Base-by-base conservation (phyloP, 495 filamentous ascomycete genomes). In the Xylaria nigripes region DNA sequence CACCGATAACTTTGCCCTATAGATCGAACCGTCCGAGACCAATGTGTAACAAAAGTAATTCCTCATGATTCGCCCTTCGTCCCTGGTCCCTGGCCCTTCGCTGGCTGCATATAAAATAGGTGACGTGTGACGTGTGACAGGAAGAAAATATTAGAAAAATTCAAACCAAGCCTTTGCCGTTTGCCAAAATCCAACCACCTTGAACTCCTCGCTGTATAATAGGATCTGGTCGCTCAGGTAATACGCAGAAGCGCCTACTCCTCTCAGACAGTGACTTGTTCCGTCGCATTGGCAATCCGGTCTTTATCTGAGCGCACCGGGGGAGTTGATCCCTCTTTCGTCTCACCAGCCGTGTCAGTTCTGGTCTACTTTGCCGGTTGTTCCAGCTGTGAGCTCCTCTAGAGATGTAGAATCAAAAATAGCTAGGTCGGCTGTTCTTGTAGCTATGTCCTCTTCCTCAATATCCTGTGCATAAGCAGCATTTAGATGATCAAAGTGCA, bases 401-500 rank as follows among this genome's bases (percentile, higher is more conserved):
- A 30, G 51, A 21, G 44, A 32, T 30, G 32, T 22, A 1, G 27
- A 32, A 18, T 41, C 44, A 29, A 43, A 42, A 29, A 13, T n/a
- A 32, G 9, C 19, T 10, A 29, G 2, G 23, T 15, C 7, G 30
- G 55, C 50, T 44, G 63, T 51, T 61, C 45, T 51, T 54, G 61
- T 64, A 34, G 54, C n/a, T 22, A 52, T 54, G 29, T 61, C 53
- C 21, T 9, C 34, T 46, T 60, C 30, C 51, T 53, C 25, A 8
- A 54, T 60, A 56, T 64, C 52, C 47, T 61, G 22, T 54, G 48
- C 55, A 50, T 58, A 51, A 18, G 23, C 21, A 4, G 42, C 18
- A 46, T n/a, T 27, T 45, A 40, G 19, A 21, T 29, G 12, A 19
- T 30, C 34, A 21, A 42, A 24, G 32, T 51, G 29, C n/a, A 38